Base-by-base conservation (phyloP, 768 basidiomycete genomes). In the Hemileccinum rubropunctum region DNA sequence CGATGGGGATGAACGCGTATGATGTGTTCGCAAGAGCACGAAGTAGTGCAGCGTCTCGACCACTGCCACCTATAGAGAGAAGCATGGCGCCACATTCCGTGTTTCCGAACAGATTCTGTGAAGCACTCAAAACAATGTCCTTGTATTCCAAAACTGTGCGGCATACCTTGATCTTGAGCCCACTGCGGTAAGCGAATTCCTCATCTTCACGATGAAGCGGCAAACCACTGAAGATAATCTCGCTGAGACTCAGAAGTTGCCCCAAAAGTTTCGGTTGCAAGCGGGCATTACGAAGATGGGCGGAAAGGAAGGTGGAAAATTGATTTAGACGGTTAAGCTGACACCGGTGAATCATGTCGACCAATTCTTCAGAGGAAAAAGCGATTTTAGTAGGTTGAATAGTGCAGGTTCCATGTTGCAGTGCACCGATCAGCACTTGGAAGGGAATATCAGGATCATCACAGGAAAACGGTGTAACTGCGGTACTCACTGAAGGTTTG, bases 21-120 rank as follows among this genome's bases (percentile, higher is more conserved):
- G 76, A 75, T 18, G 82, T 80, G 38, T 81, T 79, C 20, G 81
- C 77, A n/a, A 88, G 63, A 11, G 81, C 72, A 23, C 73, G 74
- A 37, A 90, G 76, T 49, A 81, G 70, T 34, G 73, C 73, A 48
- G 76, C 76, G 51, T 79, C 73, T 42, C 68, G 71, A 34, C 77
- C 81, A 46, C 71, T 68, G 30, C 76, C 79, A 38, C 82, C 83
- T 38, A 73, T 58, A 12, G 86, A 84, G 23, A 82, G 63, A 46
- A 91, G 71, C 76, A 86, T 86, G 1, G 79, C 83, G 36, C 86
- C 87, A 52, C 85, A 79, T 73, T 91, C 89, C 2, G 89, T 91
- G 65, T 81, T 88, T 15, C 89, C 89, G 62, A 90, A 91, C 15
- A 88, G 73, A 63, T 89, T 91, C 83, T 87, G 61, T 34, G 51